phyloP scores from a whole-genome alignment of 1,284 basidiomycete genomes.

The Apiotrichum veenhuisii region DNA sequence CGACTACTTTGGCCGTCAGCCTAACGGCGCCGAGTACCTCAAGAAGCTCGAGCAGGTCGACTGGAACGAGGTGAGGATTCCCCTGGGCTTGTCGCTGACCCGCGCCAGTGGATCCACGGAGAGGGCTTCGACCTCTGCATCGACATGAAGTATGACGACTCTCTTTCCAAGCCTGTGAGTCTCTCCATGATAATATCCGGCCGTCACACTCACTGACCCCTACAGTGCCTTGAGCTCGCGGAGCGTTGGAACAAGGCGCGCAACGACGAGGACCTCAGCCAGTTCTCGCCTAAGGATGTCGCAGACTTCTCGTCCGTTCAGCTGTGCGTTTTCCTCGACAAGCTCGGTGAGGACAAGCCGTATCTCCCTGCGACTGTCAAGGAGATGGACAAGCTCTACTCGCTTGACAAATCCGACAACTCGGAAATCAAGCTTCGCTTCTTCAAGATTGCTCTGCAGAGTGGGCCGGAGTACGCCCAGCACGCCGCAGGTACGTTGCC shows the following conservation, averaged over 20 bases:
- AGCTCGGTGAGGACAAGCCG: conserved; percentile 40
- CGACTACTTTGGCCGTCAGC: conserved; percentile 60
- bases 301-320: conserved; percentile 42
- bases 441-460: conserved; percentile 52
- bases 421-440: conserved; percentile 54
- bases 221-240: conserved; percentile 60
- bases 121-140: conserved; percentile 74
- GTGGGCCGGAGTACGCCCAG: conserved; percentile 50
- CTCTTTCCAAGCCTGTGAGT: conserved; percentile 60
- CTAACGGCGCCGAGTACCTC: conserved; percentile 61
- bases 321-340: conserved; percentile 53
- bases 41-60: conserved; percentile 69
- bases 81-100: conserved; percentile 3
- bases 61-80: conserved; percentile 61
- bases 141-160: conserved; percentile 75
- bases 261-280: conserved; percentile 46
- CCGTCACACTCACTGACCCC: conserved; percentile 1
- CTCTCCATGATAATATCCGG: neutral
- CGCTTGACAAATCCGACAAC: conserved; percentile 48
- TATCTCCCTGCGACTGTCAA: conserved; percentile 40
- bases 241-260: conserved; percentile 70
- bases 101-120: conserved; percentile 71
- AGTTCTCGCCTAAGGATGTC: conserved; percentile 44
- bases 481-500: conserved; percentile 48
- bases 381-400: conserved; percentile 51